Base-by-base conservation (phyloP, 2,329 filamentous ascomycete genomes). In the Shiraia sp. region DNA sequence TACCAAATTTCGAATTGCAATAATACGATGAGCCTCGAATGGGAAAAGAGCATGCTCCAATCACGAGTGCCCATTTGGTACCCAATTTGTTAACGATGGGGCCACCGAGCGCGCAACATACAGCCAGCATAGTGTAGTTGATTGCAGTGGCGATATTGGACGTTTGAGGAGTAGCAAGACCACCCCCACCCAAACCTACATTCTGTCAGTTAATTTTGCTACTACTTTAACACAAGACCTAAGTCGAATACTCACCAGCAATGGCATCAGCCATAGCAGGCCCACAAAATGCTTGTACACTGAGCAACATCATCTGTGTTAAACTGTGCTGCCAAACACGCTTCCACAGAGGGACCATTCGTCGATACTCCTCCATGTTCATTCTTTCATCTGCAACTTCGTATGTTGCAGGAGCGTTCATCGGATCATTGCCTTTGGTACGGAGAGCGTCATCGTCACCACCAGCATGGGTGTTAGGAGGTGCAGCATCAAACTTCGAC, bases 301-400 rank as follows among this genome's bases (percentile, higher is more conserved):
- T 75, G 9, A 77, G 53, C 4, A 76, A 61, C 52, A 76, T 55
- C 74, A 77, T 76, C 56, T 77, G 73, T 4, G 73, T 76, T 49
- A 77, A 63, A 48, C 73, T 75, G 48, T 76, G 71, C 46, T 73
- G 71, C 60, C 71, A 72, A 4, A 75, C 48, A 3, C 72, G 66
- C 47, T 73, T 75, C 74, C 74, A 76, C 4, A 61, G 44, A 1
- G 74, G 74, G 1, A 62, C 59, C 1, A 41, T 57, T 6, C 52
- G 45, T 10, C 47, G 51, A 38, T 65, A 65, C 24, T 58, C 57
- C 16, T 55, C 56, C 59, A 75, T 71, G 37, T 75, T 66, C 35
- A 75, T 55, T 10, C 52, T 63, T 16, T 63, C 59, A 14, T 65
- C 56, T 14, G 48, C 39, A 14, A 59, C 42, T 31, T 49, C 39